Evolutionary conservation across 192 early-diverging fungal species (phyloP).

Genomic region (Neocallimastix lanati): DNA sequence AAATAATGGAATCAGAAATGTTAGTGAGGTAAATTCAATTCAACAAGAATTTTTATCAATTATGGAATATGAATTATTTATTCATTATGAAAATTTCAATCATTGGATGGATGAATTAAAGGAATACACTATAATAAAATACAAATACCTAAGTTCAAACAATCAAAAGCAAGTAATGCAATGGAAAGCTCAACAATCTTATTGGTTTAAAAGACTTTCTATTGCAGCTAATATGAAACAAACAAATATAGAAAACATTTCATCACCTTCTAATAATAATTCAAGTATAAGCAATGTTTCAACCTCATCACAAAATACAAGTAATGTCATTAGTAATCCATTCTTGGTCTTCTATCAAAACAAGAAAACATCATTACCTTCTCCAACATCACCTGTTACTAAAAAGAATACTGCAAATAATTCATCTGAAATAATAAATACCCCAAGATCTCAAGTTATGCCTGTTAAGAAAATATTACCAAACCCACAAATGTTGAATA

Average conservation of each 20-base stretch:
- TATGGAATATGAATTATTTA: neutral
- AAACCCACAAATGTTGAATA: too few species aligned
- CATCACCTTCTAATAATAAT: too few species aligned
- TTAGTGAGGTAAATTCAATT: neutral
- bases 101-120: neutral
- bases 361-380: neutral
- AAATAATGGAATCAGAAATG: neutral
- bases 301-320: neutral
- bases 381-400: neutral
- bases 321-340: neutral
- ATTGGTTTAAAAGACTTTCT: neutral
- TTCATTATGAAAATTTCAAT: neutral
- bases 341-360: neutral
- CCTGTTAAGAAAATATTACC: neutral
- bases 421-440: too few species aligned
- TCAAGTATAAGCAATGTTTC: too few species aligned
- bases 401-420: too few species aligned
- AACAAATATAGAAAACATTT: too few species aligned
- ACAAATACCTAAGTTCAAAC: neutral
- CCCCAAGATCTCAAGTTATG: neutral
- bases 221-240: neutral
- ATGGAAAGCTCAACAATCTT: neutral
- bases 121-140: neutral
- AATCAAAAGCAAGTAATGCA: neutral
- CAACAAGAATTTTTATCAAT: neutral